Evolutionary conservation across 2,329 filamentous ascomycete genomes (phyloP).

Genomic region (Trichoderma simmonsii): DNA sequence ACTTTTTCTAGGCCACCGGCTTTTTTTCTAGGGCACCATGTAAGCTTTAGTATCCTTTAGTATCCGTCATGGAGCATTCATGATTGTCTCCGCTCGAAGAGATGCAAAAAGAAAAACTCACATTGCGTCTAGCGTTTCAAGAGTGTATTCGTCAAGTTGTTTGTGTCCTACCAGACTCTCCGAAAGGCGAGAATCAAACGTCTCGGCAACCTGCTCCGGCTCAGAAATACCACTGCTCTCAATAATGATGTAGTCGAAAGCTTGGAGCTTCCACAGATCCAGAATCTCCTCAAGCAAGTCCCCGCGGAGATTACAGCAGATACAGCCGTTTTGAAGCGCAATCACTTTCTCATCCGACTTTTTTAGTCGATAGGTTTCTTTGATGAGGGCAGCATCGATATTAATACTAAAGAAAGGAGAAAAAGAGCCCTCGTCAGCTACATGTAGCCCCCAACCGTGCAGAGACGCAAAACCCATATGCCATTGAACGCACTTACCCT

Average conservation of each 20-base stretch:
- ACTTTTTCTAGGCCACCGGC: conserved; percentile 64
- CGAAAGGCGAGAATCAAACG: conserved; percentile 58
- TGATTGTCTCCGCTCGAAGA: no score
- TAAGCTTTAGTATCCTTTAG: no score
- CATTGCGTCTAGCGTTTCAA: conserved; percentile 37
- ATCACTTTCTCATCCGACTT: conserved; percentile 63
- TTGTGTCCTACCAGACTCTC: conserved; percentile 31
- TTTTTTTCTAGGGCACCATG: conserved; percentile 36
- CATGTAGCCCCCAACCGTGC: no score
- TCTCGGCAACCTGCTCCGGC: conserved; percentile 71
- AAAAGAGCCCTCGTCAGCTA: no score
- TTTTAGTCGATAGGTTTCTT: conserved; percentile 52
- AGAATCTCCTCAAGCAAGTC: conserved; percentile 69
- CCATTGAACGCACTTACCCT: conserved; percentile 36
- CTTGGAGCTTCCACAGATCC: conserved; percentile 55
- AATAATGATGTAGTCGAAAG: conserved; percentile 69
- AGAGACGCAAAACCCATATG: no score
- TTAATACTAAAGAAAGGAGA: conserved; percentile 47
- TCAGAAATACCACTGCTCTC: conserved; percentile 71
- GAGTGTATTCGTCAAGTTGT: conserved; percentile 38
- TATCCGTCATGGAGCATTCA: no score
- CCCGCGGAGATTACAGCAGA: conserved; percentile 71
- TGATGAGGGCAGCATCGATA: conserved; percentile 61
- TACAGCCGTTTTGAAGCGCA: conserved; percentile 69
- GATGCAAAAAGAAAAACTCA: conserved; percentile 22